Evolutionary conservation across 805 yeast genomes (phyloP).

Genomic region (Cyberlindnera xylosilytica): DNA sequence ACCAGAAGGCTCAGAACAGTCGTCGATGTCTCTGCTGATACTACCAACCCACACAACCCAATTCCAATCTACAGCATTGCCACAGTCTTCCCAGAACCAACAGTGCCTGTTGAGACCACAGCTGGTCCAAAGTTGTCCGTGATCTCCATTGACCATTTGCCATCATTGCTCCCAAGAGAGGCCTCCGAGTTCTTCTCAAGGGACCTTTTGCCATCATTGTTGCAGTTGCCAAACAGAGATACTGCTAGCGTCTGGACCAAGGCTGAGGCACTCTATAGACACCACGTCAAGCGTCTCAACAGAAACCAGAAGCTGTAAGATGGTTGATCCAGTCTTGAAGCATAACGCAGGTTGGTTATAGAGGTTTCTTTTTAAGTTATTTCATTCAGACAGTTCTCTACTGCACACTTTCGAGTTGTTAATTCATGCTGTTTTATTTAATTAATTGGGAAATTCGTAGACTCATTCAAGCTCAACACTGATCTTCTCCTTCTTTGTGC

Average conservation of each 20-base stretch:
- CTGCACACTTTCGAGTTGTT: too few species aligned
- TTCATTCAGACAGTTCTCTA: too few species aligned
- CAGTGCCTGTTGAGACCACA: constrained; percentile 76
- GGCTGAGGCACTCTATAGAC: constrained; percentile 80
- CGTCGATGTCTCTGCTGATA: constrained; percentile 98
- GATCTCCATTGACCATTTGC: constrained; percentile 93
- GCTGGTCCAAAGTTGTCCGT: constrained; percentile 87
- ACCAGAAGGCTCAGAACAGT: constrained; percentile 83
- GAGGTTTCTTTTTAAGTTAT: not conserved
- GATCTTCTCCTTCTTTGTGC: constrained; percentile 43
- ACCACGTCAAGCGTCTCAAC: constrained; percentile 73
- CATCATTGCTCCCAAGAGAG: constrained; percentile 94
- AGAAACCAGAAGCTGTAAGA: constrained; percentile 41
- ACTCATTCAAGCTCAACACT: constrained; percentile 53
- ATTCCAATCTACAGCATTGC: constrained; percentile 90
- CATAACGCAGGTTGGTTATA: constrained; percentile 1
- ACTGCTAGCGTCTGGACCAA: constrained; percentile 88
- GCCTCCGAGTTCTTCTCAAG: constrained; percentile 87
- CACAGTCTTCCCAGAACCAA: constrained; percentile 88
- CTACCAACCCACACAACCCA: constrained; percentile 98
- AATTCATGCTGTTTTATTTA: not conserved
- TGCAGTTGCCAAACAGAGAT: constrained; percentile 77
- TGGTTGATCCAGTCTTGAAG: too few species aligned
- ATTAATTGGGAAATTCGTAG: not conserved
- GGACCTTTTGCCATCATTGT: constrained; percentile 86